Conservation (phyloP, 768 basidiomycete species). For the Pleurotus salmoneostramineus region DNA sequence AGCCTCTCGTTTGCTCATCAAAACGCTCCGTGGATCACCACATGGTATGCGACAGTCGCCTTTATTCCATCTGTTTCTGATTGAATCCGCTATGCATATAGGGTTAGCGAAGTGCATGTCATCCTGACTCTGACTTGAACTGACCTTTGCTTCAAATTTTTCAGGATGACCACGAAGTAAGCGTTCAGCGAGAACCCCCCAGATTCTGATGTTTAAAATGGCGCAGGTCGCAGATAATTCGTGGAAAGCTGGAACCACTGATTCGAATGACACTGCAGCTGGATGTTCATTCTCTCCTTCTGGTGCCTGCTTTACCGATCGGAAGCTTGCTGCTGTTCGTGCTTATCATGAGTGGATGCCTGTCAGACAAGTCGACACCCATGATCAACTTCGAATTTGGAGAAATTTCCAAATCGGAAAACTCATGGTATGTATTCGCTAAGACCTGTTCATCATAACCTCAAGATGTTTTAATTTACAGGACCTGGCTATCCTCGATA, state of each 20-base stretch:
- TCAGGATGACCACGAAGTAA: conserved; percentile 52
- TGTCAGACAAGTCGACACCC: conserved; percentile 50
- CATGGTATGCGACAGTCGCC: too few species aligned
- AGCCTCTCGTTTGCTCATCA: conserved; percentile 45
- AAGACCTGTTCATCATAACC: too few species aligned
- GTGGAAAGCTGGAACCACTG: conserved; percentile 53
- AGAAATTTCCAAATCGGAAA: conserved; percentile 62
- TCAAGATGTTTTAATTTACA: neutral
- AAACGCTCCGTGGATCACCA: conserved; percentile 50
- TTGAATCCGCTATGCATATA: too few species aligned
- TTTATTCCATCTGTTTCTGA: too few species aligned
- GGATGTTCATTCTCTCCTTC: conserved; percentile 51
- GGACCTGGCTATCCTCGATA: conserved; percentile 60
- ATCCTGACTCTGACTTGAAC: too few species aligned
- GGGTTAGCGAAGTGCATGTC: too few species aligned
- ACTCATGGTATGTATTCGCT: conserved; percentile 26
- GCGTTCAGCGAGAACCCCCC: too few species aligned
- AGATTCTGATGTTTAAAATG: too few species aligned
- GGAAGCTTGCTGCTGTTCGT: conserved; percentile 54
- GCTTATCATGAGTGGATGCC: conserved; percentile 65
- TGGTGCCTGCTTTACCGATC: conserved; percentile 54
- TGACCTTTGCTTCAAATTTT: too few species aligned
- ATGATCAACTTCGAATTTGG: conserved; percentile 57
- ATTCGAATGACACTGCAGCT: conserved; percentile 47
- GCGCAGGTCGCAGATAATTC: conserved; percentile 51